These are phyloP conservation scores for Ceratobasidium sp. DNA, from an alignment of 1,284 basidiomycete species.

Conservation along the genomic window DNA sequence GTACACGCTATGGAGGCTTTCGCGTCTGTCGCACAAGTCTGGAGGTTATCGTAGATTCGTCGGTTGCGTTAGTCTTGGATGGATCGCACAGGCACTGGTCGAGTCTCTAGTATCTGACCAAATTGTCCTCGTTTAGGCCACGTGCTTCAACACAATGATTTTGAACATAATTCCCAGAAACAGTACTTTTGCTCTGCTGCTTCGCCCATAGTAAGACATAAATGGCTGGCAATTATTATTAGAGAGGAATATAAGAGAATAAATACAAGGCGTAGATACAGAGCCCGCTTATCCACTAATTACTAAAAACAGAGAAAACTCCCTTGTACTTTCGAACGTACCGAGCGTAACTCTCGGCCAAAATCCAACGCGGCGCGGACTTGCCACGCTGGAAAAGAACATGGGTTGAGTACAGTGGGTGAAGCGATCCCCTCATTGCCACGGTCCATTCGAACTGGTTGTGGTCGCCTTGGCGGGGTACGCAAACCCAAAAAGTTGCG, in stretches of 20 bases:
- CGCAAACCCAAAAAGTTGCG: not conserved
- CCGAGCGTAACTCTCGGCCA: not conserved
- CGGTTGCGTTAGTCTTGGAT: too few relatives aligned
- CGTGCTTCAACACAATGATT: too few relatives aligned
- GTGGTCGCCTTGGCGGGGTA: not conserved
- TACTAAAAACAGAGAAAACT: not conserved
- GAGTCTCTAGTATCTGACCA: too few relatives aligned
- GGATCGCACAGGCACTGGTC: too few relatives aligned
- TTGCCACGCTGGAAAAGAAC: conserved; percentile 7
- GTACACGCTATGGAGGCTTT: too few relatives aligned
- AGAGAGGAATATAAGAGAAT: not conserved
- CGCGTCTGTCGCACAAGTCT: too few relatives aligned
- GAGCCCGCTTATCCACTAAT: not conserved
- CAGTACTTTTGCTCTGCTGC: too few relatives aligned
- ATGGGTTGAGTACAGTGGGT: conserved; percentile 1
- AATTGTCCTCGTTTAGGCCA: too few relatives aligned
- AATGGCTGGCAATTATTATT: too few relatives aligned
- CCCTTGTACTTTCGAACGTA: not conserved
- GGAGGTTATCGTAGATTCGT: too few relatives aligned
- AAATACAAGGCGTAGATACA: not conserved
- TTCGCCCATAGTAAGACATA: too few relatives aligned
- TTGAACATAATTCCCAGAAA: too few relatives aligned
- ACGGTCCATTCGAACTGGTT: not conserved
- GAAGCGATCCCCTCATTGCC: not conserved
- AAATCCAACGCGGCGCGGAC: conserved; percentile 11